Conservation (phyloP, 2,329 filamentous ascomycete genomes). For the Colletotrichum sp. region DNA sequence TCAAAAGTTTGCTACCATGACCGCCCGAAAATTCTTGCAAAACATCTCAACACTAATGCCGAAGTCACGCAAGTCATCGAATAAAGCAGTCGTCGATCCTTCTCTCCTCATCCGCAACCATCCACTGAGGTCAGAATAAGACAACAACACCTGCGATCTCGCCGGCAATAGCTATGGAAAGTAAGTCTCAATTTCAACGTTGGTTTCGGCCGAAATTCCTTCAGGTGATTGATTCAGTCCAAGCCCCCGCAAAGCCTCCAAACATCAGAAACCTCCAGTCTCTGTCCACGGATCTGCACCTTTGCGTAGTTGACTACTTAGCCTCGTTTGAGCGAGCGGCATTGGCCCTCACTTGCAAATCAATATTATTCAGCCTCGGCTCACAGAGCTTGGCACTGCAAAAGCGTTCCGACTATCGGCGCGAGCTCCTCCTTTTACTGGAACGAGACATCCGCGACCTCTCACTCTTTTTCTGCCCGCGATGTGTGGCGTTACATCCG, state of each 20-base stretch:
- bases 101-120: background rate
- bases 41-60: background rate
- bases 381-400: background rate
- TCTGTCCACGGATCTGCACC: background rate
- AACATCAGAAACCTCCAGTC: background rate
- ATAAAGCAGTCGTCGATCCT: background rate
- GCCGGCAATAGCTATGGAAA: background rate
- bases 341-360: background rate
- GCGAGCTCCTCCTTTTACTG: background rate
- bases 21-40: background rate
- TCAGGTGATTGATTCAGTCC: background rate
- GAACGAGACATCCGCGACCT: background rate
- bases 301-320: background rate
- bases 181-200: background rate
- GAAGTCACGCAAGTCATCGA: background rate
- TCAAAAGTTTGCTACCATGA: background rate
- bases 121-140: background rate
- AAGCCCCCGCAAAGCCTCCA: background rate
- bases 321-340: background rate
- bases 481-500: background rate
- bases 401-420: background rate
- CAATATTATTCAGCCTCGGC: background rate
- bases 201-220: background rate
- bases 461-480: background rate
- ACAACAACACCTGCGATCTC: background rate